Base-by-base conservation (phyloP, 805 yeast genomes). In the Blastobotrys parvus region DNA sequence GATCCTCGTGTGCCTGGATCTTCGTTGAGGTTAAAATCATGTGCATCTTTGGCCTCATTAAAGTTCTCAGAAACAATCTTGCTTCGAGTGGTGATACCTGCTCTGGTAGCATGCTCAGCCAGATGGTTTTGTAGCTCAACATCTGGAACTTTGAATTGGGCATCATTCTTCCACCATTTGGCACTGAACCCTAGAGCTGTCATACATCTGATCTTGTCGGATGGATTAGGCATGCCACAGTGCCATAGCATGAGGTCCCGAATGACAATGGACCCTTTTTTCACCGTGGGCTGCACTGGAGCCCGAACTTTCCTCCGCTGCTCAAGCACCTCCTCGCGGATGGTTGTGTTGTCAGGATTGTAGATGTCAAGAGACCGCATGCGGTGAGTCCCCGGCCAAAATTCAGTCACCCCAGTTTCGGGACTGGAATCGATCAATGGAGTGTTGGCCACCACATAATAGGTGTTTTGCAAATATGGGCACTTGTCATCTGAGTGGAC, bases 331-430 rank as follows among this genome's bases (percentile, higher is more conserved):
- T 45, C 51, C 15, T 8, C 32, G 17, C 18, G 36, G n/a, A 44
- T 45, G 4, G 39, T 25, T 16, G 23, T 39, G 10, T 32, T 39
- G 20, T 17, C 42, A 4, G 38, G 38, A 19, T 17, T 13, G 20
- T 40, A 37, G 27, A 36, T 38, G n/a, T 39, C 32, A 10, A 35
- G 22, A 7, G 21, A 31, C n/a, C 51, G 32, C 21, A 41, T 23
- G 8, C 13, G 23, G 30, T 50, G 53, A 10, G 53, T 43, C n/a
- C 53, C 53, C 4, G 51, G 51, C 53, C 53, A 50, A 13, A 50
- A 31, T 25, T 50, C 49, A 4, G 53, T 50, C 10, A 47, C 37
- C 10, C 53, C 53, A n/a, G 43, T 50, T 11, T 33, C 49, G 15
- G 43, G 34, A 8, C 35, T 25, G 21, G 41, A 30, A 19, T 43